Conservation (phyloP, 1,284 basidiomycete species). For the Gymnopus androsaceus region DNA sequence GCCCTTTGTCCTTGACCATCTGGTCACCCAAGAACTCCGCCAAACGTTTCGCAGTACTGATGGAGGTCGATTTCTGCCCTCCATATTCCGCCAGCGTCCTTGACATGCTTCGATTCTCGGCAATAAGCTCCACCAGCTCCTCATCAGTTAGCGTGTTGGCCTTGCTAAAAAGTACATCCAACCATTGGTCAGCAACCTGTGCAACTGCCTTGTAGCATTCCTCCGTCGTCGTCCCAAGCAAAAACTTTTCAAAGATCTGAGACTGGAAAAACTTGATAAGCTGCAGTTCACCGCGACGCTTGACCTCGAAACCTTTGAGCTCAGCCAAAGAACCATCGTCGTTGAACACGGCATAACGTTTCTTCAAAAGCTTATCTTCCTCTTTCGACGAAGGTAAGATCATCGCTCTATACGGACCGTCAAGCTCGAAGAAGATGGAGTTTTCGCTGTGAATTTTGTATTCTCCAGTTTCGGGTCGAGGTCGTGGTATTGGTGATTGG, state of each 20-base stretch:
- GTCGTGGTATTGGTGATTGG: conserved; percentile 98
- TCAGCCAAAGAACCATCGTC: conserved; percentile 97
- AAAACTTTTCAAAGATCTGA: conserved; percentile 97
- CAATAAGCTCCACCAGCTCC: conserved; percentile 96
- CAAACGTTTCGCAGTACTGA: conserved; percentile 92
- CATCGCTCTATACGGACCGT: conserved; percentile 99
- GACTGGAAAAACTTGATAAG: conserved; percentile 99
- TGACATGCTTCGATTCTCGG: conserved; percentile 98
- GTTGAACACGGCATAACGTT: conserved; percentile 99
- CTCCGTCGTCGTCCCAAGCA: conserved; percentile 89
- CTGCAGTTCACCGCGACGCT: conserved; percentile 95
- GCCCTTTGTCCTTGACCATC: conserved; percentile 99
- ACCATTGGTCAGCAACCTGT: conserved; percentile 94
- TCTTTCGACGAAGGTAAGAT: conserved; percentile 99
- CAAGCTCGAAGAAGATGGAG: conserved; percentile 99
- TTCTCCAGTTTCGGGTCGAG: conserved; percentile 82
- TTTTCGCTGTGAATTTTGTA: conserved; percentile 94
- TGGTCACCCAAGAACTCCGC: conserved; percentile 98
- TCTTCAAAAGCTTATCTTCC: conserved; percentile 98
- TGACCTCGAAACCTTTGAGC: conserved; percentile 98
- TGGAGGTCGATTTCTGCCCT: conserved; percentile 96
- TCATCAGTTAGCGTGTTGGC: conserved; percentile 86
- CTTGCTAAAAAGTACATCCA: conserved; percentile 91
- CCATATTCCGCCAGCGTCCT: conserved; percentile 96
- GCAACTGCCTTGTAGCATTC: conserved; percentile 97